Percentiles rank a stretch among this genome's conserved stretches.
Conservation (phyloP, 2,329 filamentous ascomycete genomes). For the Trichoderma sp. region DNA sequence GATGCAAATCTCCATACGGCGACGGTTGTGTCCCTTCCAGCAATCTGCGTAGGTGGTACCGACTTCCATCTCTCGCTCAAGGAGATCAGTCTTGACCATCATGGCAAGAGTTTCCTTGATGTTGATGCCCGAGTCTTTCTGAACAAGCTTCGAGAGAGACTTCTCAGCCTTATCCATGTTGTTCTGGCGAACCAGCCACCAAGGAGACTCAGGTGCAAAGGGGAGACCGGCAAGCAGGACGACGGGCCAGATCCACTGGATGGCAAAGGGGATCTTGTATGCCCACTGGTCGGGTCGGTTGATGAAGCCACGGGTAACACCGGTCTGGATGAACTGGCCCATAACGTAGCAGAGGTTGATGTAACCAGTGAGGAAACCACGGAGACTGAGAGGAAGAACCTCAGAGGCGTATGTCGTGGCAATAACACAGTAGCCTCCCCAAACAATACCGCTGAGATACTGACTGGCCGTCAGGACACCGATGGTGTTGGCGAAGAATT, state of each 20-base stretch:
- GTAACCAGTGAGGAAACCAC: constrained; percentile 47
- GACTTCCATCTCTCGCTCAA: constrained; percentile 38
- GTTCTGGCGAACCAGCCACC: constrained; percentile 20
- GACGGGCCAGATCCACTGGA: constrained; percentile 52
- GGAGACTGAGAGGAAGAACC: constrained; percentile 40
- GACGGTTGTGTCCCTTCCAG: constrained; percentile 46
- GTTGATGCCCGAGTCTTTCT: constrained; percentile 15
- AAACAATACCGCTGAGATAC: constrained; percentile 49
- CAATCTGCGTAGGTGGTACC: constrained; percentile 46
- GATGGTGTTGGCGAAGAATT: constrained; percentile 46
- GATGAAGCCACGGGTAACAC: constrained; percentile 31
- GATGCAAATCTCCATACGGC: constrained; percentile 51
- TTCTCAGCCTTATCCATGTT: constrained; percentile 18
- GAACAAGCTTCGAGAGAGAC: constrained; percentile 11
- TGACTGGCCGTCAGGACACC: constrained; percentile 44
- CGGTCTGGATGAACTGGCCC: constrained; percentile 47
- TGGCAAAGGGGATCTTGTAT: constrained; percentile 49
- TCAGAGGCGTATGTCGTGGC: constrained; percentile 51
- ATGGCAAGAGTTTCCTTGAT: constrained; percentile 36
- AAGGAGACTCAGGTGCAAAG: constrained; percentile 45
- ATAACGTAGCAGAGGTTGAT: constrained; percentile 51
- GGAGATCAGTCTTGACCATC: constrained; percentile 45
- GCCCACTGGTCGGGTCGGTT: constrained; percentile 42
- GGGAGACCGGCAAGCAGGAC: constrained; percentile 41
- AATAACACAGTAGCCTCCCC: constrained; percentile 47